phyloP scores from a whole-genome alignment of 176 grass and related monocot genomes.

The Aechmea fasciata region DNA sequence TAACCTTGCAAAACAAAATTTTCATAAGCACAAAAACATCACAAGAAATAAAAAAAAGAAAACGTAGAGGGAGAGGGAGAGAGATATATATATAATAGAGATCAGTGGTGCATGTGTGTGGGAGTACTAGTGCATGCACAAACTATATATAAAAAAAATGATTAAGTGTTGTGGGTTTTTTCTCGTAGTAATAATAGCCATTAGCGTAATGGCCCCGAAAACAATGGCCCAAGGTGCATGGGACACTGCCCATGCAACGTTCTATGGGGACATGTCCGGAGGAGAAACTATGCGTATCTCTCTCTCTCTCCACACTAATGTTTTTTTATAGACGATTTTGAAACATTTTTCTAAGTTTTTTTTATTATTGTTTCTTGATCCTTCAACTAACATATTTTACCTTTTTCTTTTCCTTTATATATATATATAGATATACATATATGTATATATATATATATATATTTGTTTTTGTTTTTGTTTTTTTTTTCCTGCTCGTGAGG shows the following conservation, averaged over 20 bases:
- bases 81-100: too few species aligned
- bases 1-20: background rate
- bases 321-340: too few species aligned
- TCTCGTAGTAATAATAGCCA: constrained; percentile 5
- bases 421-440: too few species aligned
- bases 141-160: constrained; percentile 17
- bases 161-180: background rate
- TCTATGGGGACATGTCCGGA: constrained; percentile 34
- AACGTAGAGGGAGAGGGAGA: background rate
- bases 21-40: background rate
- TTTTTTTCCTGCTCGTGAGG: too few species aligned
- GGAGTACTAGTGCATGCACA: too few species aligned
- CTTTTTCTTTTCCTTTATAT: too few species aligned
- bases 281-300: constrained; percentile 22
- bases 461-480: too few species aligned
- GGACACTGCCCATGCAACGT: constrained; percentile 29
- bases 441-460: too few species aligned
- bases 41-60: background rate
- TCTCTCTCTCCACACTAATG: background rate
- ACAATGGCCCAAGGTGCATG: background rate
- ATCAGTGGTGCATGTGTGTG: too few species aligned
- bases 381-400: too few species aligned
- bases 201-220: background rate
- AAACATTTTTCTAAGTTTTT: too few species aligned
- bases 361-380: too few species aligned